These are phyloP conservation scores for Medicago lupulina DNA, from an alignment of 306 rosid species.

Conservation along the genomic window DNA sequence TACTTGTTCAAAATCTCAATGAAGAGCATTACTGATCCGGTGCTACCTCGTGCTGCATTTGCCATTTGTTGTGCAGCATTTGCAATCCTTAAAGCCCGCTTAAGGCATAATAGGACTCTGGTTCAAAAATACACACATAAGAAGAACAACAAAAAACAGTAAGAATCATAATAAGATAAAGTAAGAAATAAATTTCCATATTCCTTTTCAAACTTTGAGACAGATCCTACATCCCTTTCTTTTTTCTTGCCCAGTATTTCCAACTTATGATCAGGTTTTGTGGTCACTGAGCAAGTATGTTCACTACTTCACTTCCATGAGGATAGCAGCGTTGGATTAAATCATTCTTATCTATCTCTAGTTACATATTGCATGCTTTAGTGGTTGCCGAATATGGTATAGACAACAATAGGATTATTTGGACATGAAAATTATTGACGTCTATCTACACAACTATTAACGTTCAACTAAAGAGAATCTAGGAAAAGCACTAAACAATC, in stretches of 20 bases:
- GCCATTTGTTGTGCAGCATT: slow-evolving; percentile 95
- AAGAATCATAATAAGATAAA: slow-evolving; percentile 22
- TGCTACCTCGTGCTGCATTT: slow-evolving; percentile 81
- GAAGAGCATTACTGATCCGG: slow-evolving; percentile 84
- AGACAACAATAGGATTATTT: slow-evolving; percentile 22
- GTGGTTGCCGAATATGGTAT: background rate
- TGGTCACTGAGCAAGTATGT: background rate
- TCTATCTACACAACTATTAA: slow-evolving; percentile 36
- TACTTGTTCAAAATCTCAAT: slow-evolving; percentile 96
- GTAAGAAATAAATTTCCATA: slow-evolving; percentile 19
- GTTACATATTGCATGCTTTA: slow-evolving; percentile 25
- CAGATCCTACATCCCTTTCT: slow-evolving; percentile 1
- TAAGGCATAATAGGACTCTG: slow-evolving; percentile 90
- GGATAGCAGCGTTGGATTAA: slow-evolving; percentile 13
- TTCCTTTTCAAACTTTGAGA: slow-evolving; percentile 22
- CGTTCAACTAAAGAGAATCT: slow-evolving; percentile 38
- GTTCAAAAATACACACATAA: slow-evolving; percentile 24
- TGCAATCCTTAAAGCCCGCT: slow-evolving; percentile 91
- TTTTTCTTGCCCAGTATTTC: background rate
- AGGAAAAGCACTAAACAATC: slow-evolving; percentile 23
- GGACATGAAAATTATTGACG: slow-evolving; percentile 21
- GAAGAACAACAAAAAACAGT: background rate
- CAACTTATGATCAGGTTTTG: slow-evolving; percentile 7
- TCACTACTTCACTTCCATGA: slow-evolving; percentile 1
- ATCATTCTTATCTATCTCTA: slow-evolving; percentile 33